Conservation (phyloP, 768 basidiomycete genomes). For the Lentinula sp. region DNA sequence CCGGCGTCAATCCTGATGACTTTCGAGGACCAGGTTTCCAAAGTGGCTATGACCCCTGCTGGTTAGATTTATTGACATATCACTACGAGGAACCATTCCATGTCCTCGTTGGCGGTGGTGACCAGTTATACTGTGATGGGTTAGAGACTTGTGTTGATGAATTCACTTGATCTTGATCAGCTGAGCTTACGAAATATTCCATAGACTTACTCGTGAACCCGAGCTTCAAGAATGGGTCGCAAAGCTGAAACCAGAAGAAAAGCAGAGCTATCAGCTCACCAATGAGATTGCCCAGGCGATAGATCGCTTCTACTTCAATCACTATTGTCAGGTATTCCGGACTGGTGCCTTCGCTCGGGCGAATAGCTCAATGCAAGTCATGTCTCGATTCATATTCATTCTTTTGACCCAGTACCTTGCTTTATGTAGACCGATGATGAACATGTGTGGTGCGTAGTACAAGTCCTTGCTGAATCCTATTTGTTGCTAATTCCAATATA, state of each 20-base stretch:
- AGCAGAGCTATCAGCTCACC: conserved; percentile 53
- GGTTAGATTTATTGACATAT: conserved; percentile 85
- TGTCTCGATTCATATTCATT: neutral
- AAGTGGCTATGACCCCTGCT: conserved; percentile 84
- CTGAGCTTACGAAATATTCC: neutral
- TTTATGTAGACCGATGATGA: conserved; percentile 67
- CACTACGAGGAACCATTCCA: conserved; percentile 83
- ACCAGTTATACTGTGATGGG: conserved; percentile 87
- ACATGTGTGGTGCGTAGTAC: conserved; percentile 64
- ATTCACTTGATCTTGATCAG: conserved; percentile 1
- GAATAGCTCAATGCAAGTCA: conserved; percentile 80
- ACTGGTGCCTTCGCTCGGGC: conserved; percentile 87
- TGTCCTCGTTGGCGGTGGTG: conserved; percentile 88
- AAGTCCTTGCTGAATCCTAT: neutral
- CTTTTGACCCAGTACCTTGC: neutral
- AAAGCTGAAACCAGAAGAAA: conserved; percentile 48
- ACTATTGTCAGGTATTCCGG: conserved; percentile 84
- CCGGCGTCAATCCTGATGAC: conserved; percentile 85
- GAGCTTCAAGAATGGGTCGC: conserved; percentile 85
- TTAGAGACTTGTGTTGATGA: conserved; percentile 23
- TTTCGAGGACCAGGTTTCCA: conserved; percentile 78
- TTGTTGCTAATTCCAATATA: conserved; percentile 17
- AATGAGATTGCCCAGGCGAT: conserved; percentile 70
- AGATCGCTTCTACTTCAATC: conserved; percentile 86
- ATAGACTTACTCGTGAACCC: conserved; percentile 76